These are phyloP conservation scores for Abrus precatorius DNA, from an alignment of 306 rosid species.

Conservation along the genomic window DNA sequence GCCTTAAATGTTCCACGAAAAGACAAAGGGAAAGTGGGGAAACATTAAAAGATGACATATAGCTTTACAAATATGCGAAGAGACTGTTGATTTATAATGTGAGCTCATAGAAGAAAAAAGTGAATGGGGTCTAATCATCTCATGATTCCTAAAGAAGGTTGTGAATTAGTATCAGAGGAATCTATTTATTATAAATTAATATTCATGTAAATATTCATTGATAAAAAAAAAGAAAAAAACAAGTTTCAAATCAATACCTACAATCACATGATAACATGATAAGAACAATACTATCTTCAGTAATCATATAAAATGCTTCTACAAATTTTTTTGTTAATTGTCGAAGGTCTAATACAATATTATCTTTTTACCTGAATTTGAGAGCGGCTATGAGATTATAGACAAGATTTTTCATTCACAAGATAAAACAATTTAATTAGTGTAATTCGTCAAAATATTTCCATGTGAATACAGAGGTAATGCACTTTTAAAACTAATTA, in stretches of 20 bases:
- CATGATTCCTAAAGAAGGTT: background rate
- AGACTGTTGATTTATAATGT: background rate
- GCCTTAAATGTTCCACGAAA: background rate
- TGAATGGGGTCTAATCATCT: background rate
- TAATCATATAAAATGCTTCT: no score
- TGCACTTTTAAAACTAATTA: background rate
- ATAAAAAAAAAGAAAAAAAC: background rate
- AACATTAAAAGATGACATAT: background rate
- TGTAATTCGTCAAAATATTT: no score
- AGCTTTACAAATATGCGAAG: background rate
- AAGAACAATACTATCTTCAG: no score
- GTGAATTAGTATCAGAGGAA: background rate
- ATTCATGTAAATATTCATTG: background rate
- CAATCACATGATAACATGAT: background rate
- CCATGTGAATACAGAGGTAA: background rate
- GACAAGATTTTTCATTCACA: background rate
- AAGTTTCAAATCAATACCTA: constrained; percentile 5
- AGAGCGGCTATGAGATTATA: no score
- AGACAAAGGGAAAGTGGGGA: background rate
- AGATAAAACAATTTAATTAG: background rate
- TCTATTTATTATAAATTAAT: background rate
- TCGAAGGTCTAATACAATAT: no score
- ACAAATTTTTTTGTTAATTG: no score
- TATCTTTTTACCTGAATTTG: no score
- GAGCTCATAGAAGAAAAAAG: background rate